A percentile compares a stretch with the other conserved stretches of the same genome.
phyloP scores from a whole-genome alignment of 2,329 filamentous ascomycete species.

The Arthroderma sp. region DNA sequence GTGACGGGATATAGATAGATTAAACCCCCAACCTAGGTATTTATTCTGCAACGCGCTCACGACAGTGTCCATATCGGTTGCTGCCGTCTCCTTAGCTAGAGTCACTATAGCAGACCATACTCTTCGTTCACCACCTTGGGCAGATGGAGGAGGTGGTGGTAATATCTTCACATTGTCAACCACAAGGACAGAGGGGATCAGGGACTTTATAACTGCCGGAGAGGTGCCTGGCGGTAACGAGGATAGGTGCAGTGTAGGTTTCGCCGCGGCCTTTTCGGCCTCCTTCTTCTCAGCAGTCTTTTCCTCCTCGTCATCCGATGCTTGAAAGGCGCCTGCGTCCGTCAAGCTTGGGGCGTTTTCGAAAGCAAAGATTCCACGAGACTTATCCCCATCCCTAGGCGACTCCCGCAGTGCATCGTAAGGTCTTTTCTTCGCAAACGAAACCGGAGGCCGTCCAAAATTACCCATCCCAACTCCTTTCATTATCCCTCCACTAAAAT shows the following conservation, averaged over 20 bases:
- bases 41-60: slow-evolving; percentile 68
- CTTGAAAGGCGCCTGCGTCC: slow-evolving; percentile 29
- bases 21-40: slow-evolving; percentile 75
- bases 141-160: slow-evolving; percentile 29
- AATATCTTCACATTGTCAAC: slow-evolving; percentile 65
- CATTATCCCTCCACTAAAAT: slow-evolving; percentile 41
- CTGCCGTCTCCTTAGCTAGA: slow-evolving; percentile 64
- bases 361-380: slow-evolving; percentile 28
- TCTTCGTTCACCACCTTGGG: slow-evolving; percentile 45
- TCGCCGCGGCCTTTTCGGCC: slow-evolving; percentile 37
- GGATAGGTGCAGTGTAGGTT: slow-evolving; percentile 42
- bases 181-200: slow-evolving; percentile 41
- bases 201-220: slow-evolving; percentile 35
- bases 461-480: slow-evolving; percentile 38
- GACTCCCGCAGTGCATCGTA: slow-evolving; percentile 27
- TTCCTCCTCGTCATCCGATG: slow-evolving; percentile 32
- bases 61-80: slow-evolving; percentile 67
- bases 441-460: slow-evolving; percentile 31
- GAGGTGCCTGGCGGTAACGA: slow-evolving; percentile 42
- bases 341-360: slow-evolving; percentile 21
- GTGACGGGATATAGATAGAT: slow-evolving; percentile 67
- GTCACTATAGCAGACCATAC: slow-evolving; percentile 68
- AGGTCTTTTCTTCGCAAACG: slow-evolving; percentile 31
- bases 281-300: slow-evolving; percentile 27
- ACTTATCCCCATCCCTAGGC: slow-evolving; percentile 21